Conservation (phyloP, 495 filamentous ascomycete genomes). For the Aeminium ludgeri region DNA sequence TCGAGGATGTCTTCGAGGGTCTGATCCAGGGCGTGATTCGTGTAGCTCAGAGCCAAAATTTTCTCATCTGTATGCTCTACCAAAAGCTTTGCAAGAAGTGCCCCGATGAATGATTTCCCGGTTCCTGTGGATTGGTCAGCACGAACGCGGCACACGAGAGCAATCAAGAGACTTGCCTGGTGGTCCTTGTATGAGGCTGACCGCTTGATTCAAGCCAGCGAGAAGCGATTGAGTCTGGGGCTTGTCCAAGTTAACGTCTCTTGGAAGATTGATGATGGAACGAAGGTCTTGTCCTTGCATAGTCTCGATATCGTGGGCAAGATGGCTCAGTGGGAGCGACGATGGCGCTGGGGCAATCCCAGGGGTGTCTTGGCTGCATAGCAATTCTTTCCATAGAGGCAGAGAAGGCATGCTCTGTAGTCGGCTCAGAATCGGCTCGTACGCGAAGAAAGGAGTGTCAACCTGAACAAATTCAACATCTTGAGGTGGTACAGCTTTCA, state of each 20-base stretch:
- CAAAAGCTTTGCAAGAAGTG: slow-evolving; percentile 44
- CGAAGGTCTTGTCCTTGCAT: slow-evolving; percentile 19
- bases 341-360: no score
- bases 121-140: no score
- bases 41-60: slow-evolving; percentile 47
- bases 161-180: slow-evolving; percentile 38
- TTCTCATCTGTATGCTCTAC: slow-evolving; percentile 33
- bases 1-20: slow-evolving; percentile 53
- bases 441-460: slow-evolving; percentile 52
- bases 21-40: slow-evolving; percentile 42
- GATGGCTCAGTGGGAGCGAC: slow-evolving; percentile 8
- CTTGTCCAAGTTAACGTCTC: no score
- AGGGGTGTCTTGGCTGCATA: no score
- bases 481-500: slow-evolving; percentile 21
- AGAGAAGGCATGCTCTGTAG: slow-evolving; percentile 40
- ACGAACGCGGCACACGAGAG: no score
- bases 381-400: no score
- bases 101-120: slow-evolving; percentile 66
- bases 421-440: slow-evolving; percentile 47
- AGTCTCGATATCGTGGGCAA: slow-evolving; percentile 17
- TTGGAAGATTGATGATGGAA: slow-evolving; percentile 16
- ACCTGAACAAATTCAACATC: slow-evolving; percentile 38
- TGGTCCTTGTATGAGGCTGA: slow-evolving; percentile 59
- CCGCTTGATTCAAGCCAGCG: slow-evolving; percentile 33
- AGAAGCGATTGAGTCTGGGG: slow-evolving; percentile 44